Evolutionary conservation across 495 filamentous ascomycete species (phyloP).

Genomic region (Penicillium daleae): DNA sequence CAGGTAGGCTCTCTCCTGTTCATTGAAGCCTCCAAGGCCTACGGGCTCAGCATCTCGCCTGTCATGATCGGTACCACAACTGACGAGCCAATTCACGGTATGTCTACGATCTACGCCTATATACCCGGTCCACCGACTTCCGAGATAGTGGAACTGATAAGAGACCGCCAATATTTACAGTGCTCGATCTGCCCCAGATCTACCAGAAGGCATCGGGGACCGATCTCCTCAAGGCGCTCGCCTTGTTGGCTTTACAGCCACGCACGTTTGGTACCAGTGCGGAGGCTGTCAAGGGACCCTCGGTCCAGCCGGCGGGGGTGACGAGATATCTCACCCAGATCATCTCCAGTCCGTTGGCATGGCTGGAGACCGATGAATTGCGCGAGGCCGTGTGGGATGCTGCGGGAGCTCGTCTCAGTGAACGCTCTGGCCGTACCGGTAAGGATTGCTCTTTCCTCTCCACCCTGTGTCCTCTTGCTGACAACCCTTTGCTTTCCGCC

Average conservation of each 20-base stretch:
- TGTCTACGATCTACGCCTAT: conserved; percentile 21
- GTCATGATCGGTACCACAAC: conserved; percentile 46
- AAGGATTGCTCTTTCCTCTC: conserved; percentile 6
- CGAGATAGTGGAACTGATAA: conserved; percentile 47
- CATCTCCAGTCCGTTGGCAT: conserved; percentile 71
- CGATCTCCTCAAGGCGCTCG: conserved; percentile 48
- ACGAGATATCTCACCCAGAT: conserved; percentile 74
- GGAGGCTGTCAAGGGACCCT: conserved; percentile 36
- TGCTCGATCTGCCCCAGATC: conserved; percentile 58
- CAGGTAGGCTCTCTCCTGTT: not conserved
- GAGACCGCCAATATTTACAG: conserved; percentile 30
- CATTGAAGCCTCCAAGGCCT: not conserved
- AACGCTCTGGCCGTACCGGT: conserved; percentile 78
- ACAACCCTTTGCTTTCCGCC: conserved; percentile 18
- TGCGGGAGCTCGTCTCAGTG: conserved; percentile 75
- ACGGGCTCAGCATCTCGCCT: not conserved
- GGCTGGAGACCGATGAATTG: conserved; percentile 73
- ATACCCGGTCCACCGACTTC: conserved; percentile 12
- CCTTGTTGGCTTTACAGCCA: conserved; percentile 49
- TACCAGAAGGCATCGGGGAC: conserved; percentile 53
- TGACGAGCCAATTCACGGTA: conserved; percentile 52
- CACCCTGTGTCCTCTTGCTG: conserved; percentile 13
- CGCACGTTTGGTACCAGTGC: conserved; percentile 37
- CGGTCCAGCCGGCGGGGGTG: conserved; percentile 45
- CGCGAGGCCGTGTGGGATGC: conserved; percentile 78